A percentile compares a stretch with the other conserved stretches of the same genome.
Evolutionary conservation across 2,329 filamentous ascomycete genomes (phyloP).

Genomic region (Hymenoscyphus linearis): DNA sequence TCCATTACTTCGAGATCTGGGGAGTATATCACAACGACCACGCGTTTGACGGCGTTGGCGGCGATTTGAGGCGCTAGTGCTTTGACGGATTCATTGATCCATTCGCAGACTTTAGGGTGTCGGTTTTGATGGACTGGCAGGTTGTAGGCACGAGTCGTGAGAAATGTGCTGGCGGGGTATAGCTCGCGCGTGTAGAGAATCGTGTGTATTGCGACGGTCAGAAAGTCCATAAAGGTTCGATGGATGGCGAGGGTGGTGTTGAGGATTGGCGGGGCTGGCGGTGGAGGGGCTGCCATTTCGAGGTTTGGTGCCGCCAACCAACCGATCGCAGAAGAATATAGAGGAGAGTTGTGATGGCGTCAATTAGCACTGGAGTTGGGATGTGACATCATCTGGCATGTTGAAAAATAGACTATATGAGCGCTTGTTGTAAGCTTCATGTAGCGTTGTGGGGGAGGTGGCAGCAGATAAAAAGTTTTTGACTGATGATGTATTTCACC

Average conservation of each 20-base stretch:
- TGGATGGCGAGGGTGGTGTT: slow-evolving; percentile 44
- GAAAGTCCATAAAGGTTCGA: slow-evolving; percentile 57
- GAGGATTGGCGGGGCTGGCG: slow-evolving; percentile 31
- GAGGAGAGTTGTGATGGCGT: not conserved
- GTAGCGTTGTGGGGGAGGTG: no score
- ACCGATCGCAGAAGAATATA: no score
- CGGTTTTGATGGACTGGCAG: slow-evolving; percentile 65
- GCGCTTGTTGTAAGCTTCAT: no score
- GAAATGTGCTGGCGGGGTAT: slow-evolving; percentile 62
- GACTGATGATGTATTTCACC: no score
- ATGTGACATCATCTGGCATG: not conserved
- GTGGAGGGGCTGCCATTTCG: slow-evolving; percentile 3
- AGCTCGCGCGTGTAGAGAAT: slow-evolving; percentile 63
- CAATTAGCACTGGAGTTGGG: not conserved
- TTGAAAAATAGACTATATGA: not conserved
- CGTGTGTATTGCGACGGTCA: slow-evolving; percentile 65
- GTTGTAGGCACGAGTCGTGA: slow-evolving; percentile 63
- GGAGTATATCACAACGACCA: slow-evolving; percentile 36
- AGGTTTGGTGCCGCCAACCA: no score
- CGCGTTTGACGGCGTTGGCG: slow-evolving; percentile 37
- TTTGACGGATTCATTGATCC: slow-evolving; percentile 61
- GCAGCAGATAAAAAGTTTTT: no score
- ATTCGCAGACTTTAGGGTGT: slow-evolving; percentile 64
- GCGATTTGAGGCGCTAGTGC: slow-evolving; percentile 57
- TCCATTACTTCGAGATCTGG: slow-evolving; percentile 34